Evolutionary conservation across 2,329 filamentous ascomycete species (phyloP).

Genomic region (Nemania sp.): DNA sequence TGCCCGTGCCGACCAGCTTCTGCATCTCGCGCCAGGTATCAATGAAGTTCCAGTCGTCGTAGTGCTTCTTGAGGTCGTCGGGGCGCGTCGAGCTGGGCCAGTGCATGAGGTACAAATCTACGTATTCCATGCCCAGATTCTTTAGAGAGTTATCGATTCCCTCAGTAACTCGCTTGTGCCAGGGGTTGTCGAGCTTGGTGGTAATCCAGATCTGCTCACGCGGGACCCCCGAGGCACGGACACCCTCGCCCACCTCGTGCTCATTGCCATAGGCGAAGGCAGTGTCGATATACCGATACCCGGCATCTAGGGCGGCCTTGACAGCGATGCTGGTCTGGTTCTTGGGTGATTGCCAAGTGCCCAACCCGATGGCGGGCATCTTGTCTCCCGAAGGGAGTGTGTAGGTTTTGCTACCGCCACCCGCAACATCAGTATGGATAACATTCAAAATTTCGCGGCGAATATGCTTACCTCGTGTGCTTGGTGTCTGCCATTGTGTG

Average conservation of each 20-base stretch:
- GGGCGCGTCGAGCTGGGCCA: conserved; percentile 70
- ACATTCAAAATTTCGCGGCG: neutral
- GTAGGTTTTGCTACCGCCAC: conserved; percentile 54
- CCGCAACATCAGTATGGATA: neutral
- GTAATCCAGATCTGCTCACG: conserved; percentile 71
- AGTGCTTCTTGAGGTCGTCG: conserved; percentile 65
- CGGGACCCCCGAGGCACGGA: conserved; percentile 65
- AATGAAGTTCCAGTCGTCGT: conserved; percentile 78
- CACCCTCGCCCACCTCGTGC: conserved; percentile 66
- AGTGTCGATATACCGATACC: conserved; percentile 78
- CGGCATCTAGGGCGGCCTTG: conserved; percentile 65
- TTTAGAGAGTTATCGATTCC: conserved; percentile 63
- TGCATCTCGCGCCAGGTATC: conserved; percentile 78
- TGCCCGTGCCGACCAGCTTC: conserved; percentile 68
- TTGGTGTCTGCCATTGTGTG: conserved; percentile 35
- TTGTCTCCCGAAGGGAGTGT: conserved; percentile 76
- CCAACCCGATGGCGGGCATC: conserved; percentile 76
- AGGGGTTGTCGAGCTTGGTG: conserved; percentile 81
- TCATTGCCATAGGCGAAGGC: conserved; percentile 80
- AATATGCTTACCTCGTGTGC: conserved; percentile 31
- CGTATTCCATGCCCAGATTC: conserved; percentile 64
- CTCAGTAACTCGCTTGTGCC: conserved; percentile 70
- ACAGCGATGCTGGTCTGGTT: conserved; percentile 73
- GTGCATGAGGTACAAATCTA: conserved; percentile 74
- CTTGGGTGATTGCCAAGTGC: conserved; percentile 76